Percentiles rank a stretch among this genome's conserved stretches.
These are phyloP conservation scores for Pluteus cervinus DNA, from an alignment of 768 basidiomycete species.

Conservation along the genomic window DNA sequence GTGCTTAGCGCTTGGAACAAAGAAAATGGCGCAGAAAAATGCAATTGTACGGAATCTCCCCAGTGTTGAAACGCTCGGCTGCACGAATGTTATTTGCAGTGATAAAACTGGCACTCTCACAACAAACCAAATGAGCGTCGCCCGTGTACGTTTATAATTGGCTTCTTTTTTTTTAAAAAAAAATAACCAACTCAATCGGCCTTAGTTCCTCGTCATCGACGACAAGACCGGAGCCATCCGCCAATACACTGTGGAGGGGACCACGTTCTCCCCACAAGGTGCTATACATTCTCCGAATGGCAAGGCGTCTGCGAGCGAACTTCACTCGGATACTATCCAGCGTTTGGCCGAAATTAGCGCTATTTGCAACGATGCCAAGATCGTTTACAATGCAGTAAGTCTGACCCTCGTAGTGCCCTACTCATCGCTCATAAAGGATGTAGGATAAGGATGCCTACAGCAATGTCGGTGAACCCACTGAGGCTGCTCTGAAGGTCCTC, in stretches of 20 bases:
- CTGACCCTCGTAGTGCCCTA: no score
- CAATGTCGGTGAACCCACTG: slow-evolving; percentile 94
- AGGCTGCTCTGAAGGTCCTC: slow-evolving; percentile 92
- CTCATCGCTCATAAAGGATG: neutral
- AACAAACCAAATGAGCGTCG: slow-evolving; percentile 97
- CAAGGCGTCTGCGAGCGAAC: slow-evolving; percentile 50
- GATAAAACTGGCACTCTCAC: slow-evolving; percentile 98
- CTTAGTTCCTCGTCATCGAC: slow-evolving; percentile 73
- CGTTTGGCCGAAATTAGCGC: slow-evolving; percentile 87
- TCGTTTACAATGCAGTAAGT: slow-evolving; percentile 77
- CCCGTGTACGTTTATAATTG: slow-evolving; percentile 43
- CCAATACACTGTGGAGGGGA: slow-evolving; percentile 84
- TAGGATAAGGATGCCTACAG: slow-evolving; percentile 77
- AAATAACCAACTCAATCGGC: slow-evolving; percentile 5
- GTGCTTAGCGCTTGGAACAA: slow-evolving; percentile 92
- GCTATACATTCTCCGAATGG: slow-evolving; percentile 61
- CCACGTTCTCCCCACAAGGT: slow-evolving; percentile 87
- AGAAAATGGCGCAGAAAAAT: slow-evolving; percentile 99
- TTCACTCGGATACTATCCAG: slow-evolving; percentile 64
- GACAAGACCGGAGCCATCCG: slow-evolving; percentile 38
- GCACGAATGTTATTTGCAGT: slow-evolving; percentile 97
- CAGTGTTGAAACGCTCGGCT: slow-evolving; percentile 94
- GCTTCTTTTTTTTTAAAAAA: slow-evolving; percentile 1
- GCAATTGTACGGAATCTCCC: slow-evolving; percentile 96
- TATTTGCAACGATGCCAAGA: slow-evolving; percentile 92